Evolutionary conservation across 1,284 basidiomycete genomes (phyloP), one percentile per base, ranked within the genome.

Genomic region (Paramarasmius palmivorus): DNA sequence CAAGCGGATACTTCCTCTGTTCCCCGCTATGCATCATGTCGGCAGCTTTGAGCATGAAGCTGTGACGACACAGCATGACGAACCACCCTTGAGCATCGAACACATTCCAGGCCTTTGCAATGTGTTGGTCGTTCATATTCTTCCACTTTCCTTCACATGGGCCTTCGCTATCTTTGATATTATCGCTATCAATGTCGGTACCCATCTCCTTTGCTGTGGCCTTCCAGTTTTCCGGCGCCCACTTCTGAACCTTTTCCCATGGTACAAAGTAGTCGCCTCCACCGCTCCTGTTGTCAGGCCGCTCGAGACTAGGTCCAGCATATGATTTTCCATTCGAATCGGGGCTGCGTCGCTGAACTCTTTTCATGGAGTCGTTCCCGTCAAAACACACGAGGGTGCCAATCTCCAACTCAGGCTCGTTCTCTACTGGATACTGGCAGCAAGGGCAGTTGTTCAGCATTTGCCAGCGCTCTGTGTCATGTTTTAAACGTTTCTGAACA

Each of bases 351-450:
- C 29, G 32, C 23, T 41, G 50, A 29, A 58, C 61, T 19, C 55
- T 57, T 36, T 69, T 68, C 9, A 71, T 54, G 1, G 69, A 71
- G 52, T 69, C 64, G 50, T 70, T 68, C 3, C 71, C 71, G 53
- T 74, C 72, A 53, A 69, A 63, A 0, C 61, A 62, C 17, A 62
- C 37, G 1, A 70, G 49, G 44, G 61, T 58, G 1, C 50, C 44
- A 48, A 65, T 63, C 1, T 40, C 29, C 1, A 71, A 59, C 0
- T 22, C 14, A 2, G 52, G 56, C 53, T 70, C 64, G 14, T 57
- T 58, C 12, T 60, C 44, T 1, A 65, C 52, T 39, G 59, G 57
- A 54, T 68, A 68, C 0, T 56, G 52, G 42, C 72, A 73, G 12
- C 64, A 52, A 0, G 67, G 61, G 48, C 72, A 73, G 2, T 58